phyloP scores from a whole-genome alignment of 805 yeast species.

The Ogataea siamensis region DNA sequence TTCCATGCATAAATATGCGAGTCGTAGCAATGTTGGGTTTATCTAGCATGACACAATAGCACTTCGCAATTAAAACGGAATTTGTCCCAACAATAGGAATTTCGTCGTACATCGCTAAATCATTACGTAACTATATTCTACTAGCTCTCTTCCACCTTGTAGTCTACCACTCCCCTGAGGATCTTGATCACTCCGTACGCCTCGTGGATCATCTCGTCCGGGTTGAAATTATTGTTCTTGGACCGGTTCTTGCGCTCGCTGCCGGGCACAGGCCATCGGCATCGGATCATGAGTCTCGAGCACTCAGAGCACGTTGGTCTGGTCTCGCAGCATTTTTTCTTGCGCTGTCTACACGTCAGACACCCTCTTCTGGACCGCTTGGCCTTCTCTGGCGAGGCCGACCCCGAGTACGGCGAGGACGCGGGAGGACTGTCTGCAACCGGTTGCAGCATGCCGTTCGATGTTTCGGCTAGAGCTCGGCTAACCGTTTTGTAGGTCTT shows the following conservation, averaged over 20 bases:
- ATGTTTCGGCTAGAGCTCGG: constrained; percentile 2
- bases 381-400: constrained; percentile 26
- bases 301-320: constrained; percentile 70
- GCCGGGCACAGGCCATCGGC: constrained; percentile 77
- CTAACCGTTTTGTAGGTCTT: constrained; percentile 12
- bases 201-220: constrained; percentile 54
- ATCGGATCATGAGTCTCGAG: constrained; percentile 56
- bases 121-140: not conserved
- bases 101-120: not conserved
- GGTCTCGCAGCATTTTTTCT: constrained; percentile 74
- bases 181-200: constrained; percentile 59
- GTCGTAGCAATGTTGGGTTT: constrained; percentile 1
- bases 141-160: constrained; percentile 21
- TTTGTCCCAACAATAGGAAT: not conserved
- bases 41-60: not conserved
- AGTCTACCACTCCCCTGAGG: constrained; percentile 60
- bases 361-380: constrained; percentile 71
- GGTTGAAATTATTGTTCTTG: constrained; percentile 47
- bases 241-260: constrained; percentile 54
- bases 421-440: constrained; percentile 3
- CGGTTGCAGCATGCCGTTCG: constrained; percentile 1
- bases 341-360: constrained; percentile 71
- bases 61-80: constrained; percentile 3
- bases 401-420: constrained; percentile 7
- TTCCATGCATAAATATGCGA: constrained; percentile 3